A percentile compares a stretch with the other conserved stretches of the same genome.
These are phyloP conservation scores for Wallacemonas sp. DNA, from an alignment of 208 protist genomes.

Conservation along the genomic window DNA sequence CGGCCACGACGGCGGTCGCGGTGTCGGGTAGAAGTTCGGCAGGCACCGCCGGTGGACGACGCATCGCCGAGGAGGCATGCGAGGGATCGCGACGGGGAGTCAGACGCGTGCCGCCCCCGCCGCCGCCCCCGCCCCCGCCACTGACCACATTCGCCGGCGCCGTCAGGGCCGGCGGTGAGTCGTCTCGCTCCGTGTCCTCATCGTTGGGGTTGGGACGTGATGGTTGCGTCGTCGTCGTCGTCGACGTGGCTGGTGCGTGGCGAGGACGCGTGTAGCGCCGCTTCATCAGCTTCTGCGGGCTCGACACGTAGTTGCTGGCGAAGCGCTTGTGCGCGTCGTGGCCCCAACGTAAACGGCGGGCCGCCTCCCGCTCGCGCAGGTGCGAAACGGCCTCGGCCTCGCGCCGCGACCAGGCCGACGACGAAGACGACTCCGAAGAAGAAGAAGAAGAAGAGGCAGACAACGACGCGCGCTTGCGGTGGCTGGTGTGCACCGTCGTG, in stretches of 20 bases:
- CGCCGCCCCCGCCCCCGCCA: too few relatives aligned
- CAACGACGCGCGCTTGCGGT: not conserved
- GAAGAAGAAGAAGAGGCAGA: not conserved
- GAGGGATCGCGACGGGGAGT: not conserved
- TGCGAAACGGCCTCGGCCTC: conserved; percentile 16
- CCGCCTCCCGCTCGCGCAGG: conserved; percentile 20
- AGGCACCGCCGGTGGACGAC: not conserved
- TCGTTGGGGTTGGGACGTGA: too few relatives aligned
- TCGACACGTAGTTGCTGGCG: conserved; percentile 34
- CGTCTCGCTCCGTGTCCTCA: not conserved
- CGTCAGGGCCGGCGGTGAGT: conserved; percentile 12
- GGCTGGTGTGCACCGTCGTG: too few relatives aligned
- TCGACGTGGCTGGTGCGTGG: not conserved
- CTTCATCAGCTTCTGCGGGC: conserved; percentile 41
- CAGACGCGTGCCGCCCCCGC: too few relatives aligned
- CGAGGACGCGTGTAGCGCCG: conserved; percentile 6
- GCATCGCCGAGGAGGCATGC: not conserved
- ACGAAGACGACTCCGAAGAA: not conserved
- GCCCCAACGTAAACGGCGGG: conserved; percentile 30
- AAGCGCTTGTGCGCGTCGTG: conserved; percentile 39
- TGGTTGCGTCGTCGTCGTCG: not conserved
- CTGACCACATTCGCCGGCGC: too few relatives aligned
- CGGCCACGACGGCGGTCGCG: not conserved
- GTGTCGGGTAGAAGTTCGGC: conserved; percentile 4
- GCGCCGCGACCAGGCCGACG: not conserved